Percentiles rank a stretch among this genome's conserved stretches.
These are phyloP conservation scores for Kurtzmaniella quercitrusa DNA, from an alignment of 1,139 yeast genomes.

Conservation along the genomic window DNA sequence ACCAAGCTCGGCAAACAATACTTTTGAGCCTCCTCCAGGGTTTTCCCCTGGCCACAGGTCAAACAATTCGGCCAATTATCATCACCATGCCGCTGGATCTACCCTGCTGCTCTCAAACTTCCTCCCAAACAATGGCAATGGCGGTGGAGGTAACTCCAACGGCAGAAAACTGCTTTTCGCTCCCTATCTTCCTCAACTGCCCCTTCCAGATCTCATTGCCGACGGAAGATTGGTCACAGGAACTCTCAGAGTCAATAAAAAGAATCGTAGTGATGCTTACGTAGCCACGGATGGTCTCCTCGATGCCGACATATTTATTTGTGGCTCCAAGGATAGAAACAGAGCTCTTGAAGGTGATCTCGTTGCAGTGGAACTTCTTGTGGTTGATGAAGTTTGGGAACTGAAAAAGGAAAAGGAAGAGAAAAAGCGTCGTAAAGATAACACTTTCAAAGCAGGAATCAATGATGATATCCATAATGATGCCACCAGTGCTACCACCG, in stretches of 20 bases:
- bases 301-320: constrained; percentile 94
- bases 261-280: constrained; percentile 95
- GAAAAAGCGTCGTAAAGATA: constrained; percentile 88
- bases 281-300: constrained; percentile 93
- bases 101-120: constrained; percentile 54
- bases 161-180: constrained; percentile 87
- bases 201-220: constrained; percentile 80
- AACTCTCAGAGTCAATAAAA: constrained; percentile 86
- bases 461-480: constrained; percentile 68
- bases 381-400: constrained; percentile 97
- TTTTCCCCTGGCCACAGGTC: constrained; percentile 82
- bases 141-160: constrained; percentile 23
- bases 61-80: constrained; percentile 47
- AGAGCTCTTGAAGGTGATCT: constrained; percentile 95
- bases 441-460: constrained; percentile 34
- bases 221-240: constrained; percentile 95
- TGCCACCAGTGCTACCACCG: constrained; percentile 49
- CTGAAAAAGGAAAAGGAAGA: constrained; percentile 96
- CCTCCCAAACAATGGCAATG: constrained; percentile 21
- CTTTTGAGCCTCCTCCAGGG: constrained; percentile 50
- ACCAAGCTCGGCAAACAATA: constrained; percentile 18
- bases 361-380: constrained; percentile 90
- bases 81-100: constrained; percentile 42
- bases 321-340: constrained; percentile 98
- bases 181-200: constrained; percentile 91